Conservation (phyloP, 208 protist species). For the Wallacemonas sp. region DNA sequence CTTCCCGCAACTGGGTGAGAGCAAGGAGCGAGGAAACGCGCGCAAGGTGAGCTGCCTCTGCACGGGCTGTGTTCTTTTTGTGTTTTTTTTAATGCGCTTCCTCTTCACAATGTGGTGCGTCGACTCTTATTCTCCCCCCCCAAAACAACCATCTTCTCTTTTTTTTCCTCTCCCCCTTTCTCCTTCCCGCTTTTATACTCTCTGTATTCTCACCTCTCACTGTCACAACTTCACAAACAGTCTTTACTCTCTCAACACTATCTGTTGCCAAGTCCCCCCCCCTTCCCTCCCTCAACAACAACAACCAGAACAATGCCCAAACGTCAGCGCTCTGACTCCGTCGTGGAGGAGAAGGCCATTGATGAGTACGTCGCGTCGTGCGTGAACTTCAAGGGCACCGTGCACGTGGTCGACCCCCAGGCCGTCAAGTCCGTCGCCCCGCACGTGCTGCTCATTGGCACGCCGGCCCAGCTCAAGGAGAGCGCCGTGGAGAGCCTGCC, state of each 20-base stretch:
- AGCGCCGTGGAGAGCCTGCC: slow-evolving; percentile 36
- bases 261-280: too few species aligned
- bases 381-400: slow-evolving; percentile 54
- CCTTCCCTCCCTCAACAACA: background rate
- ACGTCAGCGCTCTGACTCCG: slow-evolving; percentile 36
- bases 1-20: too few species aligned
- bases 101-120: too few species aligned
- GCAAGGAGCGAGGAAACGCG: too few species aligned
- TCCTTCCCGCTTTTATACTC: background rate
- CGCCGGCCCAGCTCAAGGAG: slow-evolving; percentile 42
- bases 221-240: too few species aligned
- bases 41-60: too few species aligned
- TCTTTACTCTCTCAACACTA: too few species aligned
- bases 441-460: slow-evolving; percentile 60
- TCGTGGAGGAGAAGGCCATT: slow-evolving; percentile 31
- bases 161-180: slow-evolving; percentile 3
- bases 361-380: slow-evolving; percentile 49
- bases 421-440: slow-evolving; percentile 29
- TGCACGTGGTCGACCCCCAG: slow-evolving; percentile 53
- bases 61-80: too few species aligned
- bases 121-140: too few species aligned
- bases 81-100: too few species aligned
- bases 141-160: too few species aligned
- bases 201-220: background rate
- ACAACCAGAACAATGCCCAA: slow-evolving; percentile 18